Percentiles rank a stretch among this genome's conserved stretches.
phyloP scores from a whole-genome alignment of 352 stramenopile species.

The Phytophthora pisi region DNA sequence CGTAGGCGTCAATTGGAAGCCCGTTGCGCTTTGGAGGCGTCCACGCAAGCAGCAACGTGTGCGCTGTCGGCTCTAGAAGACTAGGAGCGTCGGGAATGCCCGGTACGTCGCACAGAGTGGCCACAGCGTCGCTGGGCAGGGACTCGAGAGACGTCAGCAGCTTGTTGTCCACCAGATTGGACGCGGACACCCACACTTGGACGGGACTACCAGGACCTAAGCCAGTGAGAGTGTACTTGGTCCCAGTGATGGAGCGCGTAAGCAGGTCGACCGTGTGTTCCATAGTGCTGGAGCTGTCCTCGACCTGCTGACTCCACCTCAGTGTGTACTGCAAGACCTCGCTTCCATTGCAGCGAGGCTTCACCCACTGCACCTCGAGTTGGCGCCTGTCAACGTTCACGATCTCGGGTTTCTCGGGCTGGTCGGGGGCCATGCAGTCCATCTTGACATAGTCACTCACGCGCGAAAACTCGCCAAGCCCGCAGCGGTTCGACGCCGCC shows the following conservation, averaged over 20 bases:
- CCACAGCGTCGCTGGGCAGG: slow-evolving; percentile 31
- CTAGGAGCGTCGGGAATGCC: slow-evolving; percentile 34
- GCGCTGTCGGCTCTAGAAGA: slow-evolving; percentile 36
- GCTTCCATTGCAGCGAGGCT: slow-evolving; percentile 70
- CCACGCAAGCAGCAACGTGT: slow-evolving; percentile 53
- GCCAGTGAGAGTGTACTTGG: slow-evolving; percentile 43
- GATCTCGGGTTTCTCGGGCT: slow-evolving; percentile 46
- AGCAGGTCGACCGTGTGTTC: slow-evolving; percentile 42
- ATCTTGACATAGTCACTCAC: slow-evolving; percentile 80
- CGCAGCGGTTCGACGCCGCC: slow-evolving; percentile 71
- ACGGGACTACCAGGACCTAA: slow-evolving; percentile 50
- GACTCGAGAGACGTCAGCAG: slow-evolving; percentile 57
- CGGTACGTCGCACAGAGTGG: slow-evolving; percentile 59
- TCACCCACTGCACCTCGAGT: slow-evolving; percentile 53
- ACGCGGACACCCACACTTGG: slow-evolving; percentile 55
- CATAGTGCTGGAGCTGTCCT: neutral
- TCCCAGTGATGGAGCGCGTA: slow-evolving; percentile 55
- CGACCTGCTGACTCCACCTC: slow-evolving; percentile 46
- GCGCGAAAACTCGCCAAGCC: slow-evolving; percentile 61
- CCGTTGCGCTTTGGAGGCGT: slow-evolving; percentile 58
- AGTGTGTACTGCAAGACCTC: slow-evolving; percentile 77
- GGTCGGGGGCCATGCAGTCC: slow-evolving; percentile 59
- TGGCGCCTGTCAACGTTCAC: slow-evolving; percentile 44
- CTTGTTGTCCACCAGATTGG: slow-evolving; percentile 68
- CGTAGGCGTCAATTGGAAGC: slow-evolving; percentile 49